Percentiles rank a stretch among this genome's conserved stretches.
Evolutionary conservation across 2,329 filamentous ascomycete species (phyloP).

Genomic region (Botrytis pseudocinerea): DNA sequence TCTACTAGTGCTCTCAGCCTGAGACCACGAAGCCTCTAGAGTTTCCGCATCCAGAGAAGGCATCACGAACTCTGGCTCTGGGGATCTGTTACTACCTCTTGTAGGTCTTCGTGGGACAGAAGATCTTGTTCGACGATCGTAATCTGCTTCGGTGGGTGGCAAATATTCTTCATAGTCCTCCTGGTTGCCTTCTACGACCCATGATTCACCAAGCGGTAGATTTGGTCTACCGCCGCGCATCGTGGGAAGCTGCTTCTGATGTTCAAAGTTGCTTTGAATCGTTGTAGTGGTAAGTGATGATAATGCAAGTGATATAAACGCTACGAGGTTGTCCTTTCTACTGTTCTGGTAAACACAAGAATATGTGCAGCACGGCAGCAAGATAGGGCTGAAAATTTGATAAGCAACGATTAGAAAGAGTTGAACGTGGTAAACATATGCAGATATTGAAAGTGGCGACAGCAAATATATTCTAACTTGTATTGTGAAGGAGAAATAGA

Average conservation of each 20-base stretch:
- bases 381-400: neutral
- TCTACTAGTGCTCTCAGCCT: constrained; percentile 22
- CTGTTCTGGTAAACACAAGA: neutral
- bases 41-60: constrained; percentile 39
- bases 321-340: neutral
- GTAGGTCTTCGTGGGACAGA: constrained; percentile 30
- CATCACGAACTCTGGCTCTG: constrained; percentile 41
- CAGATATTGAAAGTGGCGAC: neutral
- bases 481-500: neutral
- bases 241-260: neutral
- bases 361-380: neutral
- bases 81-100: constrained; percentile 33
- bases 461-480: neutral
- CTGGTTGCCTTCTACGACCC: constrained; percentile 39
- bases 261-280: neutral
- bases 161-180: constrained; percentile 32
- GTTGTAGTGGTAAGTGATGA: neutral
- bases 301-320: neutral
- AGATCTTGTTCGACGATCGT: constrained; percentile 22
- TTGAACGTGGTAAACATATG: neutral
- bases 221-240: constrained; percentile 33
- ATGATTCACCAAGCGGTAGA: constrained; percentile 38
- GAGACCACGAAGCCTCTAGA: constrained; percentile 37
- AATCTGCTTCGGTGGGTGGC: constrained; percentile 29
- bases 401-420: constrained; percentile 2